Evolutionary conservation across 345 rosid species (phyloP).

Genomic region (Ailanthus altissimus): DNA sequence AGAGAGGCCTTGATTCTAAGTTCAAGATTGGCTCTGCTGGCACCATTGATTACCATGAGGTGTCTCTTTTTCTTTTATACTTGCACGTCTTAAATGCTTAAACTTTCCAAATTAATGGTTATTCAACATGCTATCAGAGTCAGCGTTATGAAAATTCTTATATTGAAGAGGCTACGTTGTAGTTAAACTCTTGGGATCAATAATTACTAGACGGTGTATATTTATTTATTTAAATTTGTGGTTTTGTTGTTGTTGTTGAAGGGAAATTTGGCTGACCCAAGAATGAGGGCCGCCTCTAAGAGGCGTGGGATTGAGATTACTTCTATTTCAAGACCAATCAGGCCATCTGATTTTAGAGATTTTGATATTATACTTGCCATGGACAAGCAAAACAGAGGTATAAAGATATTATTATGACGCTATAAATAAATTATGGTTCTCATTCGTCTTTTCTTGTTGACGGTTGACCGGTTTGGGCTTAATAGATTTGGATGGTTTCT

Average conservation of each 20-base stretch:
- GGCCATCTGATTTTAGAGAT: constrained; percentile 75
- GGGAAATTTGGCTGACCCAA: constrained; percentile 89
- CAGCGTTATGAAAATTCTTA: neutral
- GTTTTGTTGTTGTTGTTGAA: constrained; percentile 19
- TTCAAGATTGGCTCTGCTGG: constrained; percentile 95
- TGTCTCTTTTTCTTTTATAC: constrained; percentile 10
- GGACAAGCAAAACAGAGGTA: constrained; percentile 84
- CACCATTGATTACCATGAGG: constrained; percentile 88
- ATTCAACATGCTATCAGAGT: too few relatives aligned
- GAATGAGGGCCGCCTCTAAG: constrained; percentile 88
- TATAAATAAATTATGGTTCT: constrained; percentile 1
- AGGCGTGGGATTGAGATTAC: constrained; percentile 86
- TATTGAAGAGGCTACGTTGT: neutral
- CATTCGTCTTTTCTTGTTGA: neutral
- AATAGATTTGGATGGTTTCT: neutral
- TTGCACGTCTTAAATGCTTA: neutral
- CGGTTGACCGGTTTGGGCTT: neutral
- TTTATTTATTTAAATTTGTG: neutral
- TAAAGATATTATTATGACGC: neutral
- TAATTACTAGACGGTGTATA: neutral
- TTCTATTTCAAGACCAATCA: constrained; percentile 86
- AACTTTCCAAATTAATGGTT: neutral
- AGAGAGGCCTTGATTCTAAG: constrained; percentile 63
- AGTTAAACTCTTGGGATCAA: neutral
- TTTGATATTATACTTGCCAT: constrained; percentile 92